Evolutionary conservation across 495 filamentous ascomycete genomes (phyloP).

Genomic region (Hyphodiscus hymeniophilus): DNA sequence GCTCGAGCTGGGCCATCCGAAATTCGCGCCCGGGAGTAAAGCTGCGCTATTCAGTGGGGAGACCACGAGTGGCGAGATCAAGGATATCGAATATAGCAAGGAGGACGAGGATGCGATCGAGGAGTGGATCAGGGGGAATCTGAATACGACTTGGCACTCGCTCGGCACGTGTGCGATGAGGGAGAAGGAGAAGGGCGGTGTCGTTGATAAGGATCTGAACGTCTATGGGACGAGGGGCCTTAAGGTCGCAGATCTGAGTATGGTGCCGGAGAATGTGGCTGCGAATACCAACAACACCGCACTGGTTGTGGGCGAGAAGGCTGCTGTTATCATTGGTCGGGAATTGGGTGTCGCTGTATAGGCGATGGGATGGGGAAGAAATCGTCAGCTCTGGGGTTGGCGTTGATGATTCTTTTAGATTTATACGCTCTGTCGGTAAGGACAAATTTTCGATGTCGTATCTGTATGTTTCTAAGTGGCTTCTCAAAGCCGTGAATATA

Average conservation of each 20-base stretch:
- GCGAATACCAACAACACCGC: conserved; percentile 57
- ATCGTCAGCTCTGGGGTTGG: no score
- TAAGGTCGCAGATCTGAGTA: conserved; percentile 46
- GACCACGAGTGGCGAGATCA: conserved; percentile 18
- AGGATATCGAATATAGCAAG: conserved; percentile 23
- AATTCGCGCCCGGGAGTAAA: conserved; percentile 29
- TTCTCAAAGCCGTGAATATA: no score
- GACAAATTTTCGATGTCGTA: no score
- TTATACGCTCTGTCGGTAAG: no score
- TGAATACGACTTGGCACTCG: conserved; percentile 34
- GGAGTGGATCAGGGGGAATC: conserved; percentile 24
- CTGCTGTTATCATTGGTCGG: conserved; percentile 45
- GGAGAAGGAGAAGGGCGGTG: conserved; percentile 29
- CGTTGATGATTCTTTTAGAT: no score
- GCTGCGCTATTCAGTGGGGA: conserved; percentile 28
- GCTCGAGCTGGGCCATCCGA: conserved; percentile 37
- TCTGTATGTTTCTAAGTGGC: no score
- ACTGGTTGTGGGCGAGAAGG: conserved; percentile 52
- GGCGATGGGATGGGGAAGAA: no score
- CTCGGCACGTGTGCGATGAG: conserved; percentile 31
- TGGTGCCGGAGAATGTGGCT: conserved; percentile 49
- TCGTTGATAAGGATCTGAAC: conserved; percentile 45
- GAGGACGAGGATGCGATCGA: conserved; percentile 30
- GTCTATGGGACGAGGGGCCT: conserved; percentile 43
- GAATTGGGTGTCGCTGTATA: conserved; percentile 31